Conservation (phyloP, 1,139 yeast species). For the Suhomyces chickasaworum region DNA sequence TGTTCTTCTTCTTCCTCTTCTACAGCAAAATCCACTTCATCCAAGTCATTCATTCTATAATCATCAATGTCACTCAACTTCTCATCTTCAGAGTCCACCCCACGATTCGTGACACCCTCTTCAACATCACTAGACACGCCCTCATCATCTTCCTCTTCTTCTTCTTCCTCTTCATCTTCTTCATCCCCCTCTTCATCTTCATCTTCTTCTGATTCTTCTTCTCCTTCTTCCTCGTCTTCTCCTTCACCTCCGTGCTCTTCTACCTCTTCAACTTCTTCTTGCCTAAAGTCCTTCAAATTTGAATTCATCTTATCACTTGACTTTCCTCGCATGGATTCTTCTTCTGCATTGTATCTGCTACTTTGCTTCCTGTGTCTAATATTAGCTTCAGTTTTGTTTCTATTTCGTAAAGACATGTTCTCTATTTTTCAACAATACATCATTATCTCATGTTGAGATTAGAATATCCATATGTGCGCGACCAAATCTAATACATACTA, state of each 20-base stretch:
- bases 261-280: constrained; percentile 7
- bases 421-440: not conserved
- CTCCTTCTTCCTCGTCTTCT: constrained; percentile 23
- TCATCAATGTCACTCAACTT: constrained; percentile 35
- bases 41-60: constrained; percentile 41
- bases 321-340: not conserved
- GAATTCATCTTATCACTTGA: constrained; percentile 1
- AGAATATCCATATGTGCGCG: not conserved
- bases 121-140: constrained; percentile 26
- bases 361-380: not conserved
- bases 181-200: constrained; percentile 13
- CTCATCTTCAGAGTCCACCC: constrained; percentile 23
- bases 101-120: constrained; percentile 18
- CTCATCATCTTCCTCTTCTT: constrained; percentile 22
- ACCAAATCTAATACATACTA: not conserved
- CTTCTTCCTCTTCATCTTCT: constrained; percentile 16
- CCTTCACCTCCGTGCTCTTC: not conserved
- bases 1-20: constrained; percentile 25
- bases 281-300: constrained; percentile 19
- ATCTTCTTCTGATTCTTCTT: constrained; percentile 25
- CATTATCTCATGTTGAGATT: not conserved
- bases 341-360: not conserved
- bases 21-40: constrained; percentile 37
- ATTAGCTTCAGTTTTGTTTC: not conserved
- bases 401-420: not conserved